A percentile compares a stretch with the other conserved stretches of the same genome.
phyloP scores from a whole-genome alignment of 2,329 filamentous ascomycete species.

The Dactylonectria macrodidyma region DNA sequence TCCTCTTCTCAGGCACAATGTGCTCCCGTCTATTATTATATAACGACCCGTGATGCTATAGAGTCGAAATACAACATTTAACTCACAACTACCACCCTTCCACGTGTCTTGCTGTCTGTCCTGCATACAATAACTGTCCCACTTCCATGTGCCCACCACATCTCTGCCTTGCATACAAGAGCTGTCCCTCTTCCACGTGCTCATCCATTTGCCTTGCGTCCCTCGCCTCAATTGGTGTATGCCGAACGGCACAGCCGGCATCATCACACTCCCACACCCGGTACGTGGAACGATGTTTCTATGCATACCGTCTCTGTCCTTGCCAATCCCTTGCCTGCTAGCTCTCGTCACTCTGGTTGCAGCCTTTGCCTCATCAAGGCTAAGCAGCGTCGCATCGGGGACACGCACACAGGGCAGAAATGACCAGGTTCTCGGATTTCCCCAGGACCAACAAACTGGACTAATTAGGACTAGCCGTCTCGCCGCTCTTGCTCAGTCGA shows the following conservation, averaged over 20 bases:
- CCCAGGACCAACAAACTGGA: constrained; percentile 3
- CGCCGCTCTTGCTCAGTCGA: too few species aligned
- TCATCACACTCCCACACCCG: background rate
- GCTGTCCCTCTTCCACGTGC: too few species aligned
- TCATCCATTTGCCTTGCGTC: too few species aligned
- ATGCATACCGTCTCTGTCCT: background rate
- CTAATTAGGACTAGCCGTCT: too few species aligned
- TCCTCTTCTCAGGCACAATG: constrained; percentile 10
- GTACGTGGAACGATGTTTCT: constrained; percentile 3
- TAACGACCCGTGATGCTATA: constrained; percentile 8
- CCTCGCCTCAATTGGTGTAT: background rate
- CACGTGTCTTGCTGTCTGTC: background rate
- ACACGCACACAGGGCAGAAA: background rate
- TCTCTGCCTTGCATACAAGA: too few species aligned
- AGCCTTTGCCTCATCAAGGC: constrained; percentile 17
- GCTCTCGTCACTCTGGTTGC: background rate
- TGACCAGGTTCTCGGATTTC: background rate
- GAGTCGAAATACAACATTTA: constrained; percentile 26
- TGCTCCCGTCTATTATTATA: constrained; percentile 16
- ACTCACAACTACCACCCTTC: background rate
- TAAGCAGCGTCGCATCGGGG: constrained; percentile 2
- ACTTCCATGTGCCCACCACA: too few species aligned
- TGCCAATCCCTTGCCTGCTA: background rate
- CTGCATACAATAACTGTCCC: background rate
- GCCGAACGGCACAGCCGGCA: background rate